Conservation (phyloP, 176 grass and related monocot species). For the Carex kokanica region DNA sequence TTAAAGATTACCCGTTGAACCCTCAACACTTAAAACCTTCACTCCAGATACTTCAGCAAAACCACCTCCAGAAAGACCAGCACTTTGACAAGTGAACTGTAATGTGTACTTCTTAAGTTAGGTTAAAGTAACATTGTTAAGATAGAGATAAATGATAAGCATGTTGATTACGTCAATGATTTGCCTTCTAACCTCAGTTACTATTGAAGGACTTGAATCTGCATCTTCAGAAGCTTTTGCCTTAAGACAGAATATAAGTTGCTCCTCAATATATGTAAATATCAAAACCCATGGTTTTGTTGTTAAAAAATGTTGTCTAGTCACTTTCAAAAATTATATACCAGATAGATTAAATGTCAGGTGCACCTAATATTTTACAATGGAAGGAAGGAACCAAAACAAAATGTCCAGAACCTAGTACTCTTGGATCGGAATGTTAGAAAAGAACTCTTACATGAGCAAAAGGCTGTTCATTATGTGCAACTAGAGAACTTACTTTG, state of each 20-base stretch:
- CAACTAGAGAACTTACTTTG: neutral
- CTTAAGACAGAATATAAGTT: neutral
- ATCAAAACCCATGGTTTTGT: neutral
- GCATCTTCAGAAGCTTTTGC: neutral
- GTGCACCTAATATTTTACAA: neutral
- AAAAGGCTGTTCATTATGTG: neutral
- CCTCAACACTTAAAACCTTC: neutral
- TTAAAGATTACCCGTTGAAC: neutral
- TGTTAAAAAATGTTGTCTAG: neutral
- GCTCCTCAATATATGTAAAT: neutral
- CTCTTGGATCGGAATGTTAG: neutral
- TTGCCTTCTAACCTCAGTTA: neutral
- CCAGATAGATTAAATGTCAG: neutral
- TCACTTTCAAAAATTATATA: neutral
- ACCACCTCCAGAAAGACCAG: neutral
- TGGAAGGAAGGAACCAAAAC: neutral
- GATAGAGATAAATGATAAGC: neutral
- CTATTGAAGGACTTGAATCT: neutral
- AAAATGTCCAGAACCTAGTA: neutral
- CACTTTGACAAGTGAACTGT: neutral
- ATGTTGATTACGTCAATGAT: neutral
- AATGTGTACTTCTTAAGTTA: neutral
- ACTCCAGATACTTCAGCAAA: conserved; percentile 11
- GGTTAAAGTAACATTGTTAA: neutral
- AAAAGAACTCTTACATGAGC: neutral